Base-by-base conservation (phyloP, 2,329 filamentous ascomycete genomes). In the Trichoderma arundinaceum region DNA sequence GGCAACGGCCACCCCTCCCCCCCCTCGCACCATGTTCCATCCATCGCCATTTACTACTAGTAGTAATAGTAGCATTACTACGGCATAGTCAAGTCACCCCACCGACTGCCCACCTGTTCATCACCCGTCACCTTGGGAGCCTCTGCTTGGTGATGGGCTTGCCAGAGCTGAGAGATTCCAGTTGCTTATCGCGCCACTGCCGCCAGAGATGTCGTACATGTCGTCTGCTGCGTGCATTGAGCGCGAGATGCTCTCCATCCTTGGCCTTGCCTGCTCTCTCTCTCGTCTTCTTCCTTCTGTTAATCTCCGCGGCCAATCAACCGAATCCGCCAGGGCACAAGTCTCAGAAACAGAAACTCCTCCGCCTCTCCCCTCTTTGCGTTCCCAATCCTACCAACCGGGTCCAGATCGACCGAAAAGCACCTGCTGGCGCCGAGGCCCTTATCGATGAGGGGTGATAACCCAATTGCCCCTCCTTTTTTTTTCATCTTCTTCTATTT, bases 361-460 rank as follows among this genome's bases (percentile, higher is more conserved):
- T 10, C 46, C n/a, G n/a, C 38, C 48, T 8, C n/a, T 15, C 32
- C 51, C 41, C 61, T 46, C 59, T 49, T 22, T 38, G 17, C 12
- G n/a, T 28, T 22, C 49, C 44, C 28, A 49, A 49, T 60, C 57
- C 57, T 60, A 60, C 61, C 41, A 43, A 19, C 39, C 61, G 49
- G 52, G 12, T 35, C 49, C 48, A 64, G 19, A 54, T 64, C 41
- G 39, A 46, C 49, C 43, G n/a, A n/a, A n/a, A 48, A 64, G 48
- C 35, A n/a, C 22, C 13, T 17, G 28, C 46, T 12, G 7, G 17
- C 58, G 33, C 35, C 39, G 19, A 60, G 49, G 39, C 44, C 51
- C 58, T 66, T 66, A 63, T 66, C 58, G 64, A 60, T 65, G 64
- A 65, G 64, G 64, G 64, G 64, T 65, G 64, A 65, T 65, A 65